phyloP scores from a whole-genome alignment of 2,329 filamentous ascomycete species.

The Coniochaeta sp. region DNA sequence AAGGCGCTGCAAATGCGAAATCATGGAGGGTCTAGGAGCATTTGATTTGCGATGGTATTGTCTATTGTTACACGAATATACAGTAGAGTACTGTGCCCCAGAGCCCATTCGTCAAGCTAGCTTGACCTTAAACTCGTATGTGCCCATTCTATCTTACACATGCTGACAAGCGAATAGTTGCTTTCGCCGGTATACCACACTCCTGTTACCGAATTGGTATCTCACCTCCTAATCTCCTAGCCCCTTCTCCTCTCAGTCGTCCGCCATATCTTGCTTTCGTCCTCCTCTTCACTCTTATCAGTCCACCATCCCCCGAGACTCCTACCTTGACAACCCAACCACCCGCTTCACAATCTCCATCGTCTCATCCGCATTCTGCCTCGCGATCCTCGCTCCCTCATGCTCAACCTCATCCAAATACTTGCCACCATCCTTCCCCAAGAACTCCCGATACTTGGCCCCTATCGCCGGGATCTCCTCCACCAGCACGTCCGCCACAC shows the following conservation, averaged over 20 bases:
- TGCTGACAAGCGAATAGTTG: not conserved
- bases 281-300: not conserved
- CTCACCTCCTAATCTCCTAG: not conserved
- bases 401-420: conserved; percentile 45
- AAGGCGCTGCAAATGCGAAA: not conserved
- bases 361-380: conserved; percentile 49
- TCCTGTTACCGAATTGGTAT: not conserved
- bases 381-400: conserved; percentile 55
- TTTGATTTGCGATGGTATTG: not conserved
- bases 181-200: not conserved
- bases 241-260: not conserved
- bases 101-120: not conserved
- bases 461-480: conserved; percentile 46
- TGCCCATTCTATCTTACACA: not conserved
- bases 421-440: conserved; percentile 22
- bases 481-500: conserved; percentile 52
- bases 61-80: not conserved
- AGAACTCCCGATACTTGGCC: conserved; percentile 45
- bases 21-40: not conserved
- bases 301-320: not conserved
- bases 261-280: not conserved
- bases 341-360: conserved; percentile 46
- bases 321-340: conserved; percentile 32
- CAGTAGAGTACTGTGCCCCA: not conserved
- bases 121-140: not conserved